A percentile compares a stretch with the other conserved stretches of the same genome.
phyloP scores from a whole-genome alignment of 345 rosid genomes.

The Garcia nutans region DNA sequence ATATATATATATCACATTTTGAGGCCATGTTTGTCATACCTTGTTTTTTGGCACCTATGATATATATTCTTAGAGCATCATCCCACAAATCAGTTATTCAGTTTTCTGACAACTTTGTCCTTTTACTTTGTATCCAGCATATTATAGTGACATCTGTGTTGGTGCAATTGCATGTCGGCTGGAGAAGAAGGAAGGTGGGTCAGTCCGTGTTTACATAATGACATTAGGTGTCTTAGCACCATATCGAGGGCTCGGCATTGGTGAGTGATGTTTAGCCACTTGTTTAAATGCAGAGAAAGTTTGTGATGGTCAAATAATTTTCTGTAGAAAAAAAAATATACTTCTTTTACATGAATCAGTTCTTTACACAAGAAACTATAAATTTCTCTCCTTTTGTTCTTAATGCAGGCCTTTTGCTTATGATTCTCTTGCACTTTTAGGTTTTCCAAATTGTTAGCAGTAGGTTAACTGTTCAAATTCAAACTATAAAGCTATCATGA shows the following conservation, averaged over 20 bases:
- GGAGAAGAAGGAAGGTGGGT: conserved; percentile 89
- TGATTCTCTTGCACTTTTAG: background rate
- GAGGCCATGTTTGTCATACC: background rate
- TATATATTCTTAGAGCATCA: background rate
- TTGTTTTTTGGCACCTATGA: background rate
- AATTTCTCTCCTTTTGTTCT: background rate
- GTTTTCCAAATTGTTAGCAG: background rate
- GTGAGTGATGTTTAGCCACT: conserved; percentile 41
- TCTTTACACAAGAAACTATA: background rate
- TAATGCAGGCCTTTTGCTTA: background rate
- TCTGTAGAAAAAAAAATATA: background rate
- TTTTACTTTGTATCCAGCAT: conserved; percentile 46
- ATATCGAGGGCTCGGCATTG: conserved; percentile 90
- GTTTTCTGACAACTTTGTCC: conserved; percentile 6
- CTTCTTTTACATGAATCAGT: background rate
- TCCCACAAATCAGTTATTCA: background rate
- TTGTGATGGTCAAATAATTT: background rate
- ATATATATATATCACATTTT: background rate
- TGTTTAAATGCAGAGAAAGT: background rate
- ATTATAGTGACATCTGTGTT: conserved; percentile 91
- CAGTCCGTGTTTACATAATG: conserved; percentile 81
- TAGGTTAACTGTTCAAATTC: background rate
- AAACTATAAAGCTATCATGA: background rate
- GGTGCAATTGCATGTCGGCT: conserved; percentile 94
- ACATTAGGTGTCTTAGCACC: conserved; percentile 96